Base-by-base conservation (phyloP, 768 basidiomycete genomes). In the Tulasnella calospora region DNA sequence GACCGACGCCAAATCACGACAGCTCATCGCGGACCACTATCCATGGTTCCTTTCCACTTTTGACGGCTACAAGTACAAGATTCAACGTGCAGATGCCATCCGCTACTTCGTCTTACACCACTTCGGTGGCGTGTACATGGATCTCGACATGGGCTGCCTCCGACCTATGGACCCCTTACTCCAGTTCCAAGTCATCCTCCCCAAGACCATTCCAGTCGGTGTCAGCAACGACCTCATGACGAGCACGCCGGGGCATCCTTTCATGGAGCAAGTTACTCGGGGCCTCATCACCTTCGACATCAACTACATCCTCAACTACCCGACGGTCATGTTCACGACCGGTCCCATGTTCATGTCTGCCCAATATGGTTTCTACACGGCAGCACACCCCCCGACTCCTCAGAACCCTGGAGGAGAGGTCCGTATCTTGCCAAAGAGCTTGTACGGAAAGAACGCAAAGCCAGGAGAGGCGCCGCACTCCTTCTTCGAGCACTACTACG, bases 311-410 rank as follows among this genome's bases (percentile, higher is more conserved):
- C 90, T 96, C 83, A 98, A 99, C 85, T 99, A 99, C 82, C 98
- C 98, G 41, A 99, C 98, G 36, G 98, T 99, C 87, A 99, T 99
- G 98, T 99, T 99, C 86, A 95, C 95, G 75, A 99, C 98, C 0
- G 97, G 97, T 0, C 98, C 98, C 82, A 99, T 99, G 98, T 99
- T 98, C 85, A 86, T 99, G 17, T 98, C 96, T 0, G 91, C 92
- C 3, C 95, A 98, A 83, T 97, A 97, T 84, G 94, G 94, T 57
- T 87, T 96, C 74, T 99, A 94, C 85, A 89, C 89, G 7, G 87
- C 92, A 5, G 88, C 91, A 15, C 89, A 94, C 77, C 88, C 90
- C 40, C 86, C 85, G 73, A 89, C 89, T 23, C 83, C 85, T 1
- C 84, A 85, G 9, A 82, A 84, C 10, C 90, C 90, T n/a, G 87